Conservation (phyloP, 2,329 filamentous ascomycete species). For the Apiospora hydei region DNA sequence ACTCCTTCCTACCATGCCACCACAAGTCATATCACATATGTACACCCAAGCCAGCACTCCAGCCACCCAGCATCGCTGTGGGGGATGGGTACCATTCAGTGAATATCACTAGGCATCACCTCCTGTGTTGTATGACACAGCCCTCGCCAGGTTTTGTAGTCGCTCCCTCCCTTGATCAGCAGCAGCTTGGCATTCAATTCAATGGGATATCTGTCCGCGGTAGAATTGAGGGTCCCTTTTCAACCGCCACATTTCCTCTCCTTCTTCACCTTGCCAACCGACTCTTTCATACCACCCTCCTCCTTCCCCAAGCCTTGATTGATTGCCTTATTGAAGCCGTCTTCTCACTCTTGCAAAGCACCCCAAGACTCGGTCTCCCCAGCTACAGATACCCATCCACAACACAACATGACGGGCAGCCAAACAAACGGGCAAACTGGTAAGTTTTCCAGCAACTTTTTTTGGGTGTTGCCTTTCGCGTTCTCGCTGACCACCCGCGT, state of each 20-base stretch:
- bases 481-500: slow-evolving; percentile 14
- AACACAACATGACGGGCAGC: slow-evolving; percentile 15
- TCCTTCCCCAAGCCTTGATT: neutral
- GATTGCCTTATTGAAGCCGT: neutral
- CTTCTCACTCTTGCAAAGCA: neutral
- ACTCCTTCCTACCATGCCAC: neutral
- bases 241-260: neutral
- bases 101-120: slow-evolving; percentile 4
- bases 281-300: neutral
- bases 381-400: neutral
- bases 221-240: slow-evolving; percentile 11
- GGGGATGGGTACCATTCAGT: slow-evolving; percentile 4
- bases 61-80: neutral
- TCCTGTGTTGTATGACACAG: slow-evolving; percentile 7
- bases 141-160: neutral
- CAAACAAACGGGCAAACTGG: slow-evolving; percentile 8
- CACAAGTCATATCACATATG: neutral
- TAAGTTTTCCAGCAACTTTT: neutral
- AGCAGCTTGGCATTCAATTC: slow-evolving; percentile 9
- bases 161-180: slow-evolving; percentile 17
- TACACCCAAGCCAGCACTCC: slow-evolving; percentile 1
- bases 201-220: slow-evolving; percentile 13
- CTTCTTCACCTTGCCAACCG: neutral
- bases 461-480: neutral
- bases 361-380: neutral